These are phyloP conservation scores for Parachaetomium inaequale DNA, from an alignment of 495 filamentous ascomycete genomes.

Conservation along the genomic window DNA sequence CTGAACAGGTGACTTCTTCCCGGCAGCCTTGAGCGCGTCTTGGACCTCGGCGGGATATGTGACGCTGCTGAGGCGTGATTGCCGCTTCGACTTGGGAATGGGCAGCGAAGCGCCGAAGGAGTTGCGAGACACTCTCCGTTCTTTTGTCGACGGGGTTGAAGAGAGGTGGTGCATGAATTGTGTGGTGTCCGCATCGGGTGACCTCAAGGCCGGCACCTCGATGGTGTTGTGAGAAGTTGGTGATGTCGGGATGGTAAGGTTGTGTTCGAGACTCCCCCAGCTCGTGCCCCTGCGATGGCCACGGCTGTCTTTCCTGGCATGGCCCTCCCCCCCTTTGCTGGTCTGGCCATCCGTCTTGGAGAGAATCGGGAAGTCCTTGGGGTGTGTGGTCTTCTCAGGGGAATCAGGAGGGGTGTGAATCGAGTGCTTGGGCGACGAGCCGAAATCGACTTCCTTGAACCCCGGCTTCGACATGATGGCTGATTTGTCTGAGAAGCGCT, in stretches of 20 bases:
- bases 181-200: constrained; percentile 63
- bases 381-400: constrained; percentile 13
- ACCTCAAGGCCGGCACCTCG: constrained; percentile 68
- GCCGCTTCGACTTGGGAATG: constrained; percentile 68
- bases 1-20: constrained; percentile 35
- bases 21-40: constrained; percentile 32
- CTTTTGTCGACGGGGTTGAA: constrained; percentile 60
- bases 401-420: constrained; percentile 26
- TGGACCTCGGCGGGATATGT: constrained; percentile 38
- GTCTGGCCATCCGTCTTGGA: constrained; percentile 18
- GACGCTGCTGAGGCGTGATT: constrained; percentile 60
- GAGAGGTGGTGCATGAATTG: constrained; percentile 73
- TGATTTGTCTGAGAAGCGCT: background rate
- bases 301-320: constrained; percentile 6
- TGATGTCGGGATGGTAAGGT: constrained; percentile 26
- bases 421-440: constrained; percentile 30
- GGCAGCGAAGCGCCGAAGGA: constrained; percentile 75
- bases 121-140: constrained; percentile 68
- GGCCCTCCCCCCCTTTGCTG: constrained; percentile 25
- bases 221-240: constrained; percentile 47
- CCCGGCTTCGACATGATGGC: constrained; percentile 49
- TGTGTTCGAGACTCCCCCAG: constrained; percentile 19
- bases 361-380: constrained; percentile 7
- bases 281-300: constrained; percentile 13
- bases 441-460: constrained; percentile 58